These are phyloP conservation scores for Phylloboletellus chloephorus DNA, from an alignment of 1,284 basidiomycete genomes.

Conservation along the genomic window DNA sequence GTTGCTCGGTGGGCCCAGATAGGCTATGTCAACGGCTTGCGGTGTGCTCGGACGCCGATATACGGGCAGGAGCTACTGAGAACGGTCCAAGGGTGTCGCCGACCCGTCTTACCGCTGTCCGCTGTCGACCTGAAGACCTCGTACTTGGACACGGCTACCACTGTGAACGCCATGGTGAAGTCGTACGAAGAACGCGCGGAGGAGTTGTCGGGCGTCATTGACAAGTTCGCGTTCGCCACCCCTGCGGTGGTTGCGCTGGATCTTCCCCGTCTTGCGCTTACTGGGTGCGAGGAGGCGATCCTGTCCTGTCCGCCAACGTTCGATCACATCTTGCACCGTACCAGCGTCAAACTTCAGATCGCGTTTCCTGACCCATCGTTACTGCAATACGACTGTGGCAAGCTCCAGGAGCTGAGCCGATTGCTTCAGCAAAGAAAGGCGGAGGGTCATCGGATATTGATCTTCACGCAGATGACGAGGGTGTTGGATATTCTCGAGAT, in stretches of 20 bases:
- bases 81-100: constrained; percentile 38
- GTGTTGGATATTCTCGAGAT: constrained; percentile 93
- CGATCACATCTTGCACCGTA: constrained; percentile 64
- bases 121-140: constrained; percentile 34
- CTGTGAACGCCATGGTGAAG: constrained; percentile 49
- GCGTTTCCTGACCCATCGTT: constrained; percentile 90
- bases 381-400: constrained; percentile 95
- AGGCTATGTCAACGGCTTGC: constrained; percentile 71
- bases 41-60: constrained; percentile 61
- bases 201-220: constrained; percentile 52
- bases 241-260: constrained; percentile 77
- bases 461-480: constrained; percentile 97
- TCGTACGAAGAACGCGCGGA: constrained; percentile 61
- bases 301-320: constrained; percentile 43
- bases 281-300: constrained; percentile 36
- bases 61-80: constrained; percentile 61
- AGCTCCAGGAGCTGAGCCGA: constrained; percentile 79
- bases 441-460: constrained; percentile 85
- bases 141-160: constrained; percentile 41
- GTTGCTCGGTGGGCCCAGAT: constrained; percentile 67
- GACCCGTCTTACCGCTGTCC: constrained; percentile 56
- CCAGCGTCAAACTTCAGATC: constrained; percentile 83
- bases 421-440: constrained; percentile 82
- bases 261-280: constrained; percentile 57
- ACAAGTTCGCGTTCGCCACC: constrained; percentile 81